A percentile compares a stretch with the other conserved stretches of the same genome.
Conservation (phyloP, 2,329 filamentous ascomycete species). For the Hymenoscyphus salicellus region DNA sequence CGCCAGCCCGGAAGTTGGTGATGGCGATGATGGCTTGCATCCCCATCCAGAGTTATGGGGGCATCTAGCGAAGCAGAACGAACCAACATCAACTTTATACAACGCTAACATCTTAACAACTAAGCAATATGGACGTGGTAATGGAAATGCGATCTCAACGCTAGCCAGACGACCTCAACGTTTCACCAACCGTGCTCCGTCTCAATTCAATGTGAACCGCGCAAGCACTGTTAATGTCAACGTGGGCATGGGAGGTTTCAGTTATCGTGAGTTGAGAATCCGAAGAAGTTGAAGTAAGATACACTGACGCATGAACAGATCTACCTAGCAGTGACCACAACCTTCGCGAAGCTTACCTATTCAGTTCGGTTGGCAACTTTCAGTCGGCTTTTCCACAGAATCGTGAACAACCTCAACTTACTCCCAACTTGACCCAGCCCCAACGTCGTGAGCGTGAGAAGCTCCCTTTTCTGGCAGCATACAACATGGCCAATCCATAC, state of each 20-base stretch:
- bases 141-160: not conserved
- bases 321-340: not conserved
- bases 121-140: too few species aligned
- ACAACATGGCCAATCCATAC: too few species aligned
- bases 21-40: too few species aligned
- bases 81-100: too few species aligned
- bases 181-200: not conserved
- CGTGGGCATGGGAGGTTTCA: too few species aligned
- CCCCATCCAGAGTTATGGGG: too few species aligned
- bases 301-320: not conserved
- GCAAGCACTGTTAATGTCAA: not conserved
- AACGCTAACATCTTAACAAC: too few species aligned
- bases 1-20: too few species aligned
- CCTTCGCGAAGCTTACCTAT: not conserved
- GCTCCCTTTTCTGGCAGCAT: too few species aligned
- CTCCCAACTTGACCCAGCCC: not conserved
- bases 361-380: not conserved
- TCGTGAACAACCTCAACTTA: not conserved
- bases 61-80: too few species aligned
- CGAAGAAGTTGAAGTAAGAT: not conserved
- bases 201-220: not conserved
- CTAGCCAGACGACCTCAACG: not conserved
- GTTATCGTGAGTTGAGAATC: not conserved
- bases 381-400: not conserved
- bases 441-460: not conserved